Base-by-base conservation (phyloP, 129 eudicot species). In the Chrysanthemum seticuspe region DNA sequence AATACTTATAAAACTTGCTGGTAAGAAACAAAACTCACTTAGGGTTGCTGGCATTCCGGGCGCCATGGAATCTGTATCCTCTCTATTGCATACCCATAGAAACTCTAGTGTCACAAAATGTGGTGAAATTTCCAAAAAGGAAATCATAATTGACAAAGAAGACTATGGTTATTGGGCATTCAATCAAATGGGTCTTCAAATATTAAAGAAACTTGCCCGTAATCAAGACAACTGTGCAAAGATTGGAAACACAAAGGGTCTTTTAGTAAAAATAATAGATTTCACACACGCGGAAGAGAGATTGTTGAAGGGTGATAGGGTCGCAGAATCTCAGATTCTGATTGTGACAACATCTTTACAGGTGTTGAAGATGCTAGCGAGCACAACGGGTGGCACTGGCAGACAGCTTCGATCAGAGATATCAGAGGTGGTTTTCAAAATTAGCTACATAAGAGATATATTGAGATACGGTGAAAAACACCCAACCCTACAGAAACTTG, bases 11-110 rank as follows among this genome's bases (percentile, higher is more conserved):
- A 70, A 79, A 65, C 75, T 94, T 2, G 93, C 93, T 4, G 86
- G 94, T 0, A 94, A 90, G 54, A 86, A 83, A 67, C 97, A 90
- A 66, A 94, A 90, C 61, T 84, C 97, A 0, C 86, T 88, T 51
- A 86, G 99, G 45, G 96, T 94, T 48, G 97, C 99, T 1, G 99
- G 96, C 2, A 88, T 94, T 10, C 89, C 97, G 0, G 99, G 99
- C 8, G 87, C 97, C 0, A 79, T 94, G 83, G 97, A 94, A 64
- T 94, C 99, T 12, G 86, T 94, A 68, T 90, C 97, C 1, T 79
- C 84, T 40, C 72, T 94, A 27, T 75, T 94, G 47, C 89, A 86
- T 36, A 51, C 71, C 23, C 57, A 67, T 48, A 76, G 89, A 54
- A 76, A 29, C 74, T 12, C 25, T 18, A 76, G 70, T 67, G 74